Evolutionary conservation across 129 eudicot genomes (phyloP).

Genomic region (Chrysanthemum makinoi): DNA sequence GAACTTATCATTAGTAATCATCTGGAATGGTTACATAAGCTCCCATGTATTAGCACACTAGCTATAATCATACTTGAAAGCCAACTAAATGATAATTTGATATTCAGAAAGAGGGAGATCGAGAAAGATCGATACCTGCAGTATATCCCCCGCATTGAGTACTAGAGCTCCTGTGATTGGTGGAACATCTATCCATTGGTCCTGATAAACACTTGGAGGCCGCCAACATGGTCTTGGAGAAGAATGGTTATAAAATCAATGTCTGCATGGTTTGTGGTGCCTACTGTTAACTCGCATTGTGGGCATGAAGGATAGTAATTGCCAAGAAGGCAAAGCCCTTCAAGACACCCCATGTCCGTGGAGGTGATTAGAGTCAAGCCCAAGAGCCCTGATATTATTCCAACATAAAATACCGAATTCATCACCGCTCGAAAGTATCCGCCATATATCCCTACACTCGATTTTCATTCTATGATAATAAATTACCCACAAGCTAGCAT

Average conservation of each 20-base stretch:
- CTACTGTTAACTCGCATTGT: constrained; percentile 38
- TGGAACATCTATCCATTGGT: constrained; percentile 52
- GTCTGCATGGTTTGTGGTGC: constrained; percentile 30
- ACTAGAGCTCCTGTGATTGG: constrained; percentile 42
- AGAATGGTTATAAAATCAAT: constrained; percentile 39
- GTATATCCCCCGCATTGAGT: constrained; percentile 39
- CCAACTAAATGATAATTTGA: no score
- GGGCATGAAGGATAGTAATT: constrained; percentile 52
- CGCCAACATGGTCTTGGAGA: constrained; percentile 53
- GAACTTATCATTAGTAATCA: constrained; percentile 59
- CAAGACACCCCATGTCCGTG: constrained; percentile 38
- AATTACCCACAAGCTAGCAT: no score
- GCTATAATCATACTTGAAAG: neutral
- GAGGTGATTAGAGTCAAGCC: constrained; percentile 33
- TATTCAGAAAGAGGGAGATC: neutral
- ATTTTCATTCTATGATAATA: neutral
- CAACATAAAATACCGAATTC: constrained; percentile 33
- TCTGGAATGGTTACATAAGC: constrained; percentile 26
- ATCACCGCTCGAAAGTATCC: constrained; percentile 27
- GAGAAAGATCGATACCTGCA: constrained; percentile 35
- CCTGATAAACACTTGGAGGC: constrained; percentile 42
- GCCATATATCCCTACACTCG: constrained; percentile 34
- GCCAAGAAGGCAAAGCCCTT: constrained; percentile 33
- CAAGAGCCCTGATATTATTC: constrained; percentile 50
- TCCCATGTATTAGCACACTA: neutral